A percentile compares a stretch with the other conserved stretches of the same genome.
Evolutionary conservation across 164 flowering plant species (phyloP).

Genomic region (Stephania cephalantha): DNA sequence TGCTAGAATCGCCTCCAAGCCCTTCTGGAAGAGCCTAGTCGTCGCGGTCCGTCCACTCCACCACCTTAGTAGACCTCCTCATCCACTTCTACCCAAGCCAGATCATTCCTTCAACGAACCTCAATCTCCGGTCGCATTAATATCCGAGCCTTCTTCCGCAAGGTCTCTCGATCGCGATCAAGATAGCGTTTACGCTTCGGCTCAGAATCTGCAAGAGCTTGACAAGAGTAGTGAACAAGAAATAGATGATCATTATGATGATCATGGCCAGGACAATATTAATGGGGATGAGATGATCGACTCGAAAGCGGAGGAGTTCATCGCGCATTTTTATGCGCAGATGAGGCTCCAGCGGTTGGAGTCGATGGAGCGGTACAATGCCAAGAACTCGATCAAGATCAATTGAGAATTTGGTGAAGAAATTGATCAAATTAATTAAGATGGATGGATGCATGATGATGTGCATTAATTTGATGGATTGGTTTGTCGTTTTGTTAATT

Average conservation of each 20-base stretch:
- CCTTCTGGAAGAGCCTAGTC: slow-evolving; percentile 36
- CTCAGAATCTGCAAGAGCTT: slow-evolving; percentile 35
- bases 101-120: slow-evolving; percentile 18
- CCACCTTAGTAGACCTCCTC: neutral
- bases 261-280: slow-evolving; percentile 7
- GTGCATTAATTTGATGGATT: neutral
- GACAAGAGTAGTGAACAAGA: slow-evolving; percentile 15
- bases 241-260: slow-evolving; percentile 13
- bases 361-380: slow-evolving; percentile 16
- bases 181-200: slow-evolving; percentile 43
- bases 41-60: slow-evolving; percentile 52
- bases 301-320: slow-evolving; percentile 66
- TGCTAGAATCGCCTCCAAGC: slow-evolving; percentile 21
- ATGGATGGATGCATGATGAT: slow-evolving; percentile 1
- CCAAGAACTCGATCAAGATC: neutral
- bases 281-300: slow-evolving; percentile 58
- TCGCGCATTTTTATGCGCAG: slow-evolving; percentile 56
- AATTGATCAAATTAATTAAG: neutral
- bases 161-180: neutral
- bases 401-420: neutral
- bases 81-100: neutral
- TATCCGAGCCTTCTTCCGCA: slow-evolving; percentile 11
- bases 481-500: neutral
- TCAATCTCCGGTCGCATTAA: slow-evolving; percentile 11
- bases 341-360: slow-evolving; percentile 45